These are phyloP conservation scores for Candolleomyces aberdarensis DNA, from an alignment of 768 basidiomycete species.

Conservation along the genomic window DNA sequence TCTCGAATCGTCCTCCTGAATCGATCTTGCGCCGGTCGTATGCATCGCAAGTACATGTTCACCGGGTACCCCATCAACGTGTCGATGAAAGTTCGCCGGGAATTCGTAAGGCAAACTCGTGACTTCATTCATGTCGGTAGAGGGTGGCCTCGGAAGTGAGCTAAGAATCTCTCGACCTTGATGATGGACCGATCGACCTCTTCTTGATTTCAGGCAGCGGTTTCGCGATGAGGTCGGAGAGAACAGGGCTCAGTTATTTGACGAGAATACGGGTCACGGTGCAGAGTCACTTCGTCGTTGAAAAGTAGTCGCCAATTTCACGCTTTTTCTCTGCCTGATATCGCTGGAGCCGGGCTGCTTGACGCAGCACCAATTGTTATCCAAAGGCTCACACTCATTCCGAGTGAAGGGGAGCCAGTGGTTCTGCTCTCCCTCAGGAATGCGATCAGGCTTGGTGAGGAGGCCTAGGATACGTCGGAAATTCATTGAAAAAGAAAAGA, in stretches of 20 bases:
- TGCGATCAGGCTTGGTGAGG: constrained; percentile 72
- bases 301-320: constrained; percentile 53
- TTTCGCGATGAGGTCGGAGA: constrained; percentile 62
- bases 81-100: constrained; percentile 35
- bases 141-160: constrained; percentile 48
- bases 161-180: constrained; percentile 28
- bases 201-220: constrained; percentile 64
- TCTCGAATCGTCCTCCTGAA: constrained; percentile 47
- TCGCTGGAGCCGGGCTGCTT: constrained; percentile 53
- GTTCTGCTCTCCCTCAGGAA: constrained; percentile 49
- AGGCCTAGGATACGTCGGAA: constrained; percentile 43
- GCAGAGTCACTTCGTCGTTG: constrained; percentile 44
- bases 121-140: constrained; percentile 53
- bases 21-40: constrained; percentile 43
- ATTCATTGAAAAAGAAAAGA: not conserved
- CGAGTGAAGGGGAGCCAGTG: constrained; percentile 57
- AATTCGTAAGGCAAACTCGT: constrained; percentile 46
- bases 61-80: constrained; percentile 53
- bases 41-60: constrained; percentile 54
- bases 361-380: constrained; percentile 59
- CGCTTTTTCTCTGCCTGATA: constrained; percentile 49
- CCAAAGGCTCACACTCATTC: constrained; percentile 48
- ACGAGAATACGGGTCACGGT: constrained; percentile 58
- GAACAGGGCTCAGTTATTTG: constrained; percentile 51
- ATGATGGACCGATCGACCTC: constrained; percentile 49